Base-by-base conservation (phyloP, 139 green algal species). In the Auxenochlorella pyrenoidosa region DNA sequence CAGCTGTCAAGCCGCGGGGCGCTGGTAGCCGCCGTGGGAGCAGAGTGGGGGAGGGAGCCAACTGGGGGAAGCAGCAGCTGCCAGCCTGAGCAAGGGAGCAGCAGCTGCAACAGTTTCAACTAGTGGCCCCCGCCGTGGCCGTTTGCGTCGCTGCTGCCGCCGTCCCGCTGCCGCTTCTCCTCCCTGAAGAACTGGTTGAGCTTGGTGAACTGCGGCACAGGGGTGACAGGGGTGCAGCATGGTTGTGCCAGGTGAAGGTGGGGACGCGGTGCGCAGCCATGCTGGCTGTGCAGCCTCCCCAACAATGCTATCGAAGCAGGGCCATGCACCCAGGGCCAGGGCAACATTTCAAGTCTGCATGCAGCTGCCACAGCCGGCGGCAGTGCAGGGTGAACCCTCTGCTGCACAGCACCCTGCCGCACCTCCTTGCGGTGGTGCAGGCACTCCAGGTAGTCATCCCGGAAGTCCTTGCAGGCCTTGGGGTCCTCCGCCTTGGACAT, bases 371-470 rank as follows among this genome's bases (percentile, higher is more conserved):
- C n/a, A n/a, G n/a, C n/a, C n/a, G n/a, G n/a, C n/a, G n/a, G 47
- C 47, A 54, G 47, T 54, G 47, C n/a, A 54, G 47, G 6, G 47
- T 54, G 47, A 54, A 18, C 10, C 10, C 47, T 54, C 47, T 54
- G 8, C 47, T 54, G 54, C 54, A 26, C 59, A 63, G 21, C 51
- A 40, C 59, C 59, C 26, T 21, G 54, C 18, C 89, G 83, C 71
- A 93, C 93, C 86, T 95, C 91, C 84, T 95, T 95, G 79, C 94
- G 86, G 84, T 96, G 94, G 76, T 95, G 93, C 58, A 96, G 78
- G 90, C 94, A 96, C 84, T 96, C 94, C 38, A 96, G 79, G 76
- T 96, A 96, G 85, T 96, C 94, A 34, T 95, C 90, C 18, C 91
- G 81, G 34, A 93, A 86, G 22, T 93, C 90, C 65, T 36, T 71